Evolutionary conservation across 495 filamentous ascomycete genomes (phyloP).

Genomic region (Lepidopterella palustris): DNA sequence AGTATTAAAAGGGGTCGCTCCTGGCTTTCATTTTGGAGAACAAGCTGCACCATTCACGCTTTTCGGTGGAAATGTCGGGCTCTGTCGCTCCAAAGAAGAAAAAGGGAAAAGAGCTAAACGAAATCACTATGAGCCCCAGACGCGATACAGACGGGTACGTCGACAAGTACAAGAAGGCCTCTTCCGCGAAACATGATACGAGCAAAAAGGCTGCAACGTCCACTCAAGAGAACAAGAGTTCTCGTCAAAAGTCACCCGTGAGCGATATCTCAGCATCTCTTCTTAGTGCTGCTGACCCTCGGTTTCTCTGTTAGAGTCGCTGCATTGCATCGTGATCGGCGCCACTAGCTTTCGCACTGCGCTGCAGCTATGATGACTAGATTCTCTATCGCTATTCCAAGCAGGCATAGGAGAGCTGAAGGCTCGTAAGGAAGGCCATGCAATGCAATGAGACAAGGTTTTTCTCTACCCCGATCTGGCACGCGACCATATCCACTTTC

Average conservation of each 20-base stretch:
- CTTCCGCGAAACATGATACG: not conserved
- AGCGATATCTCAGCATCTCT: not conserved
- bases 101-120: not conserved
- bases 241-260: not conserved
- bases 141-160: not conserved
- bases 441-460: too few species aligned
- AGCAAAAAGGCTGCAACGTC: not conserved
- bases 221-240: not conserved
- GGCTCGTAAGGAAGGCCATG: not conserved
- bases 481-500: too few species aligned
- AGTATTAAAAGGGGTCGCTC: not conserved
- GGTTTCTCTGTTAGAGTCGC: not conserved
- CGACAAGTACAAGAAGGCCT: not conserved
- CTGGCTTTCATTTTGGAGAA: not conserved
- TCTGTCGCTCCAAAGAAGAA: slow-evolving; percentile 1
- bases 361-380: not conserved
- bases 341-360: not conserved
- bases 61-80: not conserved
- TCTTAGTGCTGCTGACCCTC: not conserved
- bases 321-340: not conserved
- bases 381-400: not conserved
- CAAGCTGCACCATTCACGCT: not conserved
- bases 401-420: not conserved
- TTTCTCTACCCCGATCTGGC: too few species aligned
- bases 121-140: not conserved